Evolutionary conservation across 257 asterid species (phyloP).

Genomic region (Primulina tabacum): DNA sequence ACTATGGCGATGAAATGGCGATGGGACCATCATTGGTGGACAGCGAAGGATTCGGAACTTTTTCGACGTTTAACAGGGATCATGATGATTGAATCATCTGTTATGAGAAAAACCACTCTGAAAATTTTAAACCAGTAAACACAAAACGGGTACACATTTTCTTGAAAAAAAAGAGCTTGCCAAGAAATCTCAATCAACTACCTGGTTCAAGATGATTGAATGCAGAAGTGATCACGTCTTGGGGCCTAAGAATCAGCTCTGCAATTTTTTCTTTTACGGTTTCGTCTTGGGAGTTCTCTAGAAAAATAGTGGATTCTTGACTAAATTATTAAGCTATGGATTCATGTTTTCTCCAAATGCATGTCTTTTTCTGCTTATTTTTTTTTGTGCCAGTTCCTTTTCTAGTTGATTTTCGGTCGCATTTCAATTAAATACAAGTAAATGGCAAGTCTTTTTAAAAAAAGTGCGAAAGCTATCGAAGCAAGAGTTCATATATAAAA

Average conservation of each 20-base stretch:
- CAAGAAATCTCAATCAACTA: neutral
- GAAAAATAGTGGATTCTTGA: neutral
- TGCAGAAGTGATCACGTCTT: neutral
- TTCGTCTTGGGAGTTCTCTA: neutral
- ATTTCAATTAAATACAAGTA: no score
- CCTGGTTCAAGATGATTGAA: neutral
- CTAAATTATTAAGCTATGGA: neutral
- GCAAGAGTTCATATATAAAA: no score
- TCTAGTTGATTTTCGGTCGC: no score
- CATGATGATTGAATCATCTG: constrained; percentile 26
- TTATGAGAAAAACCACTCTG: neutral
- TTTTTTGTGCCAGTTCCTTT: neutral
- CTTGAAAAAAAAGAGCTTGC: neutral
- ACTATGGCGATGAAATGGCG: constrained; percentile 32
- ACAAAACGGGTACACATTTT: constrained; percentile 10
- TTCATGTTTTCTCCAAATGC: neutral
- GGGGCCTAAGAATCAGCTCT: neutral
- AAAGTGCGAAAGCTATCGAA: no score
- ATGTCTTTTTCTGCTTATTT: neutral
- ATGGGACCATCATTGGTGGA: constrained; percentile 35
- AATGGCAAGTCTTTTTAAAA: no score
- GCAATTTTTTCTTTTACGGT: neutral
- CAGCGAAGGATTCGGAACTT: constrained; percentile 50
- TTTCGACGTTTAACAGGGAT: constrained; percentile 51
- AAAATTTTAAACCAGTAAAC: neutral